Conservation (phyloP, 352 stramenopile genomes). For the Globisporangium nunn region DNA sequence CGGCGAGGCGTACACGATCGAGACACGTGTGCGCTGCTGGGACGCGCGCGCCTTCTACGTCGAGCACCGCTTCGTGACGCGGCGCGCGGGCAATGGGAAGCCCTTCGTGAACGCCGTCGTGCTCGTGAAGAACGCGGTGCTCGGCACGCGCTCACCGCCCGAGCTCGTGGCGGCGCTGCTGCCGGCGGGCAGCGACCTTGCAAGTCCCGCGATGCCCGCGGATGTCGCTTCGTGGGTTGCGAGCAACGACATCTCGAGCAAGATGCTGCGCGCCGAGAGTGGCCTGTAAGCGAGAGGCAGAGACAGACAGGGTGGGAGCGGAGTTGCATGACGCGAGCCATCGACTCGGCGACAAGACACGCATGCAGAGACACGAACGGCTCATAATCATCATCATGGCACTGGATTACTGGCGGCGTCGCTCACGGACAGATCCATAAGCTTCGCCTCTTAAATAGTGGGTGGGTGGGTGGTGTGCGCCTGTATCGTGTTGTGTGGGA, state of each 20-base stretch:
- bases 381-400: not conserved
- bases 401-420: not conserved
- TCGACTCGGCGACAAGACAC: not conserved
- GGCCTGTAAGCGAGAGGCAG: conserved; percentile 1
- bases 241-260: conserved; percentile 72
- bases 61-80: conserved; percentile 77
- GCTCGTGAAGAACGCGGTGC: conserved; percentile 83
- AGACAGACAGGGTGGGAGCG: not conserved
- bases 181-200: conserved; percentile 21
- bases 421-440: not conserved
- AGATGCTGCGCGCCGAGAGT: conserved; percentile 42
- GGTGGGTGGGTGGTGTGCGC: not conserved
- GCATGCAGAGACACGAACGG: not conserved
- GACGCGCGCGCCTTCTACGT: conserved; percentile 81
- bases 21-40: conserved; percentile 76
- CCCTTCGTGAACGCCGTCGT: conserved; percentile 82
- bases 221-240: conserved; percentile 66
- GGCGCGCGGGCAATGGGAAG: conserved; percentile 12
- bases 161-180: conserved; percentile 62
- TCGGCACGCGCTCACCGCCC: conserved; percentile 48
- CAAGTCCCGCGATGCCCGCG: conserved; percentile 31
- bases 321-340: not conserved
- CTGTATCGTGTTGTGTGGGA: not conserved
- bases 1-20: conserved; percentile 54
- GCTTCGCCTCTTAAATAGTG: not conserved